These are phyloP conservation scores for Agaricales sp. DNA, from an alignment of 1,284 basidiomycete genomes.

Conservation along the genomic window DNA sequence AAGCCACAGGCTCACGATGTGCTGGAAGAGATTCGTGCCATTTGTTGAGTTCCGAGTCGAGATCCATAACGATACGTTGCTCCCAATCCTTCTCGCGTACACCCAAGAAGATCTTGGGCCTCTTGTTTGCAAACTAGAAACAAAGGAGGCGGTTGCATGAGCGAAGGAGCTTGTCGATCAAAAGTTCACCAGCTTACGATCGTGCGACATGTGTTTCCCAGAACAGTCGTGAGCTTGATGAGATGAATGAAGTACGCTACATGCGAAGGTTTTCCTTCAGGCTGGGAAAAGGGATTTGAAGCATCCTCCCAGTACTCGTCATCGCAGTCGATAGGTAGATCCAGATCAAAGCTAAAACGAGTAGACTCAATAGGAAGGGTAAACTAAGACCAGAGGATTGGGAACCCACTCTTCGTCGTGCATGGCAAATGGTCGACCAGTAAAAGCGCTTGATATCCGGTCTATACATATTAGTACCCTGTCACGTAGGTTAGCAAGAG, in stretches of 20 bases:
- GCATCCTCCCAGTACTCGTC: slow-evolving; percentile 37
- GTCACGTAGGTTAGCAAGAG: no score
- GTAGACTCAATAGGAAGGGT: background rate
- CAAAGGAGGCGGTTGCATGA: background rate
- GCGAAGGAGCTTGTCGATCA: background rate
- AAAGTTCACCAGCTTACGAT: slow-evolving; percentile 15
- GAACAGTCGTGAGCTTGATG: slow-evolving; percentile 33
- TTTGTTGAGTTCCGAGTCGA: no score
- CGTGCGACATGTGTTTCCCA: slow-evolving; percentile 32
- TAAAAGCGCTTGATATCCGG: slow-evolving; percentile 33
- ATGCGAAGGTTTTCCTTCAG: slow-evolving; percentile 20
- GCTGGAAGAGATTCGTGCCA: no score
- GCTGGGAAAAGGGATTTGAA: slow-evolving; percentile 19
- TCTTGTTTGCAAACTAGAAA: slow-evolving; percentile 40
- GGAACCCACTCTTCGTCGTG: slow-evolving; percentile 46
- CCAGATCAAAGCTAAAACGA: slow-evolving; percentile 35
- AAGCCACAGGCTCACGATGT: no score
- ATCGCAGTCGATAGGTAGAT: slow-evolving; percentile 38
- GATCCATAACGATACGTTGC: no score
- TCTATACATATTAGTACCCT: slow-evolving; percentile 33
- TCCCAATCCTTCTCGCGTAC: slow-evolving; percentile 28
- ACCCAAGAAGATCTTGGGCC: slow-evolving; percentile 23
- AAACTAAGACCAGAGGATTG: background rate
- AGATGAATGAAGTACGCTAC: slow-evolving; percentile 29
- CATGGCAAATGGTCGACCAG: slow-evolving; percentile 50